Percentiles rank a stretch among this genome's conserved stretches.
Evolutionary conservation across 257 asterid genomes (phyloP).

Genomic region (Nicotiana obtusifolia): DNA sequence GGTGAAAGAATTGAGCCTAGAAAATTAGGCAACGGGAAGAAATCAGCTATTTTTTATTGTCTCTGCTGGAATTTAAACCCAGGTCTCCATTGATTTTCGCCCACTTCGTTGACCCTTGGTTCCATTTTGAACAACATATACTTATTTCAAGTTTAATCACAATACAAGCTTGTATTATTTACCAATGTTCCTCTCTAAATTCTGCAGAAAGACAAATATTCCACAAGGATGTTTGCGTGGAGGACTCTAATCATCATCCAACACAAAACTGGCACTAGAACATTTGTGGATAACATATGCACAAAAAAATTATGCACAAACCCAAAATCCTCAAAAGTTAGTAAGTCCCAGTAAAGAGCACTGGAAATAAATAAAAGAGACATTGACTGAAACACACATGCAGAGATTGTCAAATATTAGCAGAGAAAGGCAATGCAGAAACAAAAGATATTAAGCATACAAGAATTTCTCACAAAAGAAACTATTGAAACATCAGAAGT

Average conservation of each 20-base stretch:
- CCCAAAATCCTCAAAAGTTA: background rate
- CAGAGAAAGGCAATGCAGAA: background rate
- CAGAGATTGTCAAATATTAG: too few relatives aligned
- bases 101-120: too few relatives aligned
- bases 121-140: too few relatives aligned
- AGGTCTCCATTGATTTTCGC: too few relatives aligned
- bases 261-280: constrained; percentile 21
- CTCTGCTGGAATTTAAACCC: too few relatives aligned
- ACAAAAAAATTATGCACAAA: background rate
- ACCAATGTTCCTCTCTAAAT: too few relatives aligned
- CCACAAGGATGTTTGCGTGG: background rate
- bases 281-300: constrained; percentile 16
- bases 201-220: too few relatives aligned
- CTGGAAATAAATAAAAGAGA: background rate
- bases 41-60: too few relatives aligned
- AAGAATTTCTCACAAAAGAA: background rate
- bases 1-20: background rate
- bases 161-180: too few relatives aligned
- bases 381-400: background rate
- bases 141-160: too few relatives aligned
- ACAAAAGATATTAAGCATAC: too few relatives aligned
- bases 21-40: background rate
- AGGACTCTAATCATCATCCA: constrained; percentile 24
- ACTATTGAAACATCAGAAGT: background rate
- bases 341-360: background rate